Evolutionary conservation across 2,329 filamentous ascomycete genomes (phyloP).

Genomic region (Mariannaea elegans): DNA sequence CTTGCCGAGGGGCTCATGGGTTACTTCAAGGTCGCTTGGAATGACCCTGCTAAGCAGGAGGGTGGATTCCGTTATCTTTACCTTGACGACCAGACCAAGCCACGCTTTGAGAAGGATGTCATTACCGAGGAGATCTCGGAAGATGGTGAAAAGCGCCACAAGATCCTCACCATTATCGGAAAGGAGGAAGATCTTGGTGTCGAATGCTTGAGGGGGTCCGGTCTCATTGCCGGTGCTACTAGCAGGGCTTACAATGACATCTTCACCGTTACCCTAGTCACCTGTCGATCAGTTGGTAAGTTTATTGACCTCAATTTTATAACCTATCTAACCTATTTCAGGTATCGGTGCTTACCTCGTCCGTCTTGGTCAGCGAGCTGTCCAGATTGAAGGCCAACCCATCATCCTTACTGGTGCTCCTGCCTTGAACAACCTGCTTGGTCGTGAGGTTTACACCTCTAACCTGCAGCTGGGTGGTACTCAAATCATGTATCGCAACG

Average conservation of each 20-base stretch:
- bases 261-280: constrained; percentile 97
- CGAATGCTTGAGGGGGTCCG: constrained; percentile 95
- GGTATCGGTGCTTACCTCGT: constrained; percentile 98
- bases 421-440: constrained; percentile 97
- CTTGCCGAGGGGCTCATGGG: constrained; percentile 97
- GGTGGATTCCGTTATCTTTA: constrained; percentile 97
- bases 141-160: constrained; percentile 88
- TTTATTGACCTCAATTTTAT: constrained; percentile 27
- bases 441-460: constrained; percentile 97
- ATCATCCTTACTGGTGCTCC: constrained; percentile 98
- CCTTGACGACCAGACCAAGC: constrained; percentile 85
- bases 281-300: constrained; percentile 93
- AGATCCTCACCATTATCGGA: constrained; percentile 93
- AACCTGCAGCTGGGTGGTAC: constrained; percentile 99
- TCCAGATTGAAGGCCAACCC: constrained; percentile 98
- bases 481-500: constrained; percentile 99
- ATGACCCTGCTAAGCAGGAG: constrained; percentile 81
- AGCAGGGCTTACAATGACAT: constrained; percentile 98
- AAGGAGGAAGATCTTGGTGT: constrained; percentile 96
- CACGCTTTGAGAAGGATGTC: constrained; percentile 78
- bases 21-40: constrained; percentile 97
- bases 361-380: constrained; percentile 95
- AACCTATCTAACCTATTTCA: constrained; percentile 48
- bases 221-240: constrained; percentile 97
- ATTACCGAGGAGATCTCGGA: constrained; percentile 88